These are phyloP conservation scores for Elongisporangium senticosum DNA, from an alignment of 352 stramenopile genomes.

Conservation along the genomic window DNA sequence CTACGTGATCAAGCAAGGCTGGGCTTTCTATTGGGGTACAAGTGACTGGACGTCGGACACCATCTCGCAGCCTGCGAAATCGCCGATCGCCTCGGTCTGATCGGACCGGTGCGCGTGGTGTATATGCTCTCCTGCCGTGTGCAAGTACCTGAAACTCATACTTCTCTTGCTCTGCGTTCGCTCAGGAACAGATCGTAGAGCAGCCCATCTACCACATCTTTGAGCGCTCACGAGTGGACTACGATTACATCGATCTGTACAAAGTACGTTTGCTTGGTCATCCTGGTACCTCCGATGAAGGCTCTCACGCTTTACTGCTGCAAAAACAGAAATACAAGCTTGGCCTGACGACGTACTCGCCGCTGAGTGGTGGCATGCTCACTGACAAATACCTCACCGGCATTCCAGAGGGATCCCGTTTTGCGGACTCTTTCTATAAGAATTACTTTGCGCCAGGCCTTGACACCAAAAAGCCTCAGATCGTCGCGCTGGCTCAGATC, in stretches of 20 bases:
- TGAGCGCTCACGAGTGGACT: slow-evolving; percentile 17
- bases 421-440: slow-evolving; percentile 34
- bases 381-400: slow-evolving; percentile 71
- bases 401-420: slow-evolving; percentile 36
- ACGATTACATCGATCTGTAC: slow-evolving; percentile 53
- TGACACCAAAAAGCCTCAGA: slow-evolving; percentile 31
- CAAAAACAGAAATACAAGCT: slow-evolving; percentile 49
- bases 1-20: slow-evolving; percentile 43
- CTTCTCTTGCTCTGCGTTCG: too few relatives aligned
- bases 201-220: slow-evolving; percentile 67
- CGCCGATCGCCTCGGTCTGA: slow-evolving; percentile 23
- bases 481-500: slow-evolving; percentile 22
- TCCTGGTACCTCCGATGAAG: too few relatives aligned
- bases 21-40: slow-evolving; percentile 54
- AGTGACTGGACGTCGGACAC: slow-evolving; percentile 50
- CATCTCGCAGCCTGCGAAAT: slow-evolving; percentile 40
- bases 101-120: slow-evolving; percentile 25
- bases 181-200: slow-evolving; percentile 24
- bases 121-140: neutral
- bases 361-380: slow-evolving; percentile 49
- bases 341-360: slow-evolving; percentile 62
- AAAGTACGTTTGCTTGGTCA: slow-evolving; percentile 6
- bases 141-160: too few relatives aligned
- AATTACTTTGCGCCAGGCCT: slow-evolving; percentile 32
- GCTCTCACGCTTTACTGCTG: too few relatives aligned